These are phyloP conservation scores for Huntiella abstrusa DNA, from an alignment of 2,329 filamentous ascomycete species.

Conservation along the genomic window DNA sequence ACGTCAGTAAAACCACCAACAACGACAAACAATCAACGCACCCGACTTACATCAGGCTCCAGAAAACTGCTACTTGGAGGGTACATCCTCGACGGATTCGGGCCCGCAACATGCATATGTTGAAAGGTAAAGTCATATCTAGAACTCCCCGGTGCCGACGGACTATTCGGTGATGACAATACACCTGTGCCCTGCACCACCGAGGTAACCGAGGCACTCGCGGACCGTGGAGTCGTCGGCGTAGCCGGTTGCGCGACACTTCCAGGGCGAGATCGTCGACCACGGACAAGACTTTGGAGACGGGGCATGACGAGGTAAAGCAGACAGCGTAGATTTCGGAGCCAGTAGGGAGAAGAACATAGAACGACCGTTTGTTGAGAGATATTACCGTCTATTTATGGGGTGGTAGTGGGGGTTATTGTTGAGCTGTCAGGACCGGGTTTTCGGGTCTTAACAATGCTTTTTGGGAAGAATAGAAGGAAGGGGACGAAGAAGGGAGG, in stretches of 20 bases:
- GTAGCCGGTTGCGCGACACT: constrained; percentile 1
- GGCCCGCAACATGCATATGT: constrained; percentile 6
- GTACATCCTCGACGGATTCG: constrained; percentile 9
- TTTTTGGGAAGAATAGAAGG: too few relatives aligned
- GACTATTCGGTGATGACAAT: too few relatives aligned
- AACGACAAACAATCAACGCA: neutral
- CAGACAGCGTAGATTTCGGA: too few relatives aligned
- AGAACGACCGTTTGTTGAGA: too few relatives aligned
- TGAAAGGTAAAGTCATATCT: constrained; percentile 20
- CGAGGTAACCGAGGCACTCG: neutral
- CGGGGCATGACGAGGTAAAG: too few relatives aligned
- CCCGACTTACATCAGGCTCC: constrained; percentile 17
- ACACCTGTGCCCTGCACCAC: neutral
- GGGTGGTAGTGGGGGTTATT: neutral
- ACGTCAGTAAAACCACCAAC: neutral
- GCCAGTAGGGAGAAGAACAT: too few relatives aligned
- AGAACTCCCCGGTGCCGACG: neutral
- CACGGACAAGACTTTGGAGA: too few relatives aligned
- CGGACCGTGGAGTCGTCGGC: neutral
- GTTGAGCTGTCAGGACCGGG: neutral
- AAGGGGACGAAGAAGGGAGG: too few relatives aligned
- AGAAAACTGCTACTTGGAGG: constrained; percentile 17
- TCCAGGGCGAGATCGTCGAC: too few relatives aligned
- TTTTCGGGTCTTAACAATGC: too few relatives aligned
- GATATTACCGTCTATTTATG: too few relatives aligned